These are phyloP conservation scores for Epichloe sibirici DNA, from an alignment of 2,329 filamentous ascomycete species.

Conservation along the genomic window DNA sequence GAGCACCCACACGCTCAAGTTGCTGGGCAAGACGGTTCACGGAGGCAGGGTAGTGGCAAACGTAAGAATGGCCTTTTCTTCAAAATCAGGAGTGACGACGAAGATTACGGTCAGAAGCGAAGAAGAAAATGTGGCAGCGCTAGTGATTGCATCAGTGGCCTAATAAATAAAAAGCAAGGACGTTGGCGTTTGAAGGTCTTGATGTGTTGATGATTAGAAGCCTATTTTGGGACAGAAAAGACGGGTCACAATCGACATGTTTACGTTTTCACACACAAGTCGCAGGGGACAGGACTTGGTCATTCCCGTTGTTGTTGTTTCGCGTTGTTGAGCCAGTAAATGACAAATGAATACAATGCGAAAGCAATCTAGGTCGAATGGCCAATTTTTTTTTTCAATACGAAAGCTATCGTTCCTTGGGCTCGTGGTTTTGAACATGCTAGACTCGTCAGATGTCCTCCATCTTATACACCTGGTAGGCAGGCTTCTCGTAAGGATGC, in stretches of 20 bases:
- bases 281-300: neutral
- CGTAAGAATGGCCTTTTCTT: slow-evolving; percentile 86
- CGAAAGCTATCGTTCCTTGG: too few relatives aligned
- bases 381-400: too few relatives aligned
- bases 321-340: neutral
- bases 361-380: neutral
- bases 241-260: neutral
- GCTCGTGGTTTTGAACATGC: neutral
- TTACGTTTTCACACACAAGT: neutral
- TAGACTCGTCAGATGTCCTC: slow-evolving; percentile 30
- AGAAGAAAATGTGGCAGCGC: slow-evolving; percentile 77
- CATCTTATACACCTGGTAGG: slow-evolving; percentile 35
- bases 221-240: neutral
- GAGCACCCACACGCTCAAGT: slow-evolving; percentile 86
- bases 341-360: neutral
- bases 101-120: slow-evolving; percentile 90
- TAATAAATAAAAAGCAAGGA: slow-evolving; percentile 33
- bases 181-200: slow-evolving; percentile 25
- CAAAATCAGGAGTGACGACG: slow-evolving; percentile 86
- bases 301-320: neutral
- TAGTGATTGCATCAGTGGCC: slow-evolving; percentile 75
- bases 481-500: slow-evolving; percentile 41
- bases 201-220: slow-evolving; percentile 22
- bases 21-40: slow-evolving; percentile 88
- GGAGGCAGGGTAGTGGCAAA: slow-evolving; percentile 80